phyloP scores from a whole-genome alignment of 371 early-diverging fungal species.

The Mortierella sp. region DNA sequence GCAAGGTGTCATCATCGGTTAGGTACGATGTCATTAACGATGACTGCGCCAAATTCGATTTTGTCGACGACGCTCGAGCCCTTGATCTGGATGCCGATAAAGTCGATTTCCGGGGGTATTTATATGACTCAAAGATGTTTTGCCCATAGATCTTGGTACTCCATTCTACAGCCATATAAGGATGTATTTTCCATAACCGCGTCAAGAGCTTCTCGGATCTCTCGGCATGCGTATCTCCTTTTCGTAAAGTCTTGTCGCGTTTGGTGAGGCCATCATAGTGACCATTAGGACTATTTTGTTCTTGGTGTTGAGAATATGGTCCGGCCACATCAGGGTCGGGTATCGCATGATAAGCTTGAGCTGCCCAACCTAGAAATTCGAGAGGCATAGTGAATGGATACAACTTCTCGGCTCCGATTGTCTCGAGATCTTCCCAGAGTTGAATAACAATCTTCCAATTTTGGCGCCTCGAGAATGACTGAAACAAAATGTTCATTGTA shows the following conservation, averaged over 20 bases:
- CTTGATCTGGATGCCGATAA: not conserved
- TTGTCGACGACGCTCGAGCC: not conserved
- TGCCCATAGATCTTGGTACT: conserved; percentile 44
- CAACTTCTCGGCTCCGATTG: conserved; percentile 32
- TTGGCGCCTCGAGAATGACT: conserved; percentile 34
- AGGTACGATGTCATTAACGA: not conserved
- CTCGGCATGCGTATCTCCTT: conserved; percentile 17
- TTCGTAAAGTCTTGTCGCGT: not conserved
- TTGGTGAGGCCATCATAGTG: not conserved
- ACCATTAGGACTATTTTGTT: not conserved
- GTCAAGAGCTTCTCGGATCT: conserved; percentile 28
- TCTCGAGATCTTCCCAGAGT: conserved; percentile 47
- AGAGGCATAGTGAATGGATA: conserved; percentile 44
- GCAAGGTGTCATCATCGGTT: not conserved
- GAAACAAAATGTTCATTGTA: conserved; percentile 34
- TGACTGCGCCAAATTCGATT: not conserved
- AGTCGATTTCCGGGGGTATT: not conserved
- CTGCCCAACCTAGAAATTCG: conserved; percentile 43
- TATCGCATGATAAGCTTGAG: conserved; percentile 35
- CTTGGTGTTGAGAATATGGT: not conserved
- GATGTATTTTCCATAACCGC: conserved; percentile 33
- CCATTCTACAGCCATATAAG: conserved; percentile 32
- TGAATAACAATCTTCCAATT: conserved; percentile 48
- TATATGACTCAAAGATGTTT: conserved; percentile 33
- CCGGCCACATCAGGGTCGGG: not conserved